These are phyloP conservation scores for Fusarium paranaense DNA, from an alignment of 2,329 filamentous ascomycete species.

Conservation along the genomic window DNA sequence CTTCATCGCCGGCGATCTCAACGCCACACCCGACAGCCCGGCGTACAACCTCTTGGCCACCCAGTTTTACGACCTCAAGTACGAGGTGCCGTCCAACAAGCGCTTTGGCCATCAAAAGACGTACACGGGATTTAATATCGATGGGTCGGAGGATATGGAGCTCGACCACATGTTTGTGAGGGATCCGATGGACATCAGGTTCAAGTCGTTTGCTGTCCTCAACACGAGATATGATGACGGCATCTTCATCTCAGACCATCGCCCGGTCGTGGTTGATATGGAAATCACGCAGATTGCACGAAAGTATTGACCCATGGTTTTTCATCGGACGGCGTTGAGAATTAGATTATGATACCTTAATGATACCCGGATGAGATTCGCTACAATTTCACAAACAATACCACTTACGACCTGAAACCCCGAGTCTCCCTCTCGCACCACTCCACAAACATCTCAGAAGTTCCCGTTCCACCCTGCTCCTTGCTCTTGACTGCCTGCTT, in stretches of 20 bases:
- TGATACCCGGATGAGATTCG: slow-evolving; percentile 23
- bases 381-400: background rate
- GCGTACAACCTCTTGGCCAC: slow-evolving; percentile 44
- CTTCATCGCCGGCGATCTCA: slow-evolving; percentile 50
- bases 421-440: slow-evolving; percentile 31
- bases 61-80: slow-evolving; percentile 41
- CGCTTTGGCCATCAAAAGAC: slow-evolving; percentile 45
- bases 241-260: slow-evolving; percentile 49
- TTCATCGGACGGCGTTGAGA: slow-evolving; percentile 17
- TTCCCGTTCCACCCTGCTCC: slow-evolving; percentile 12
- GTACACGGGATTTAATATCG: slow-evolving; percentile 45
- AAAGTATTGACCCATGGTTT: background rate
- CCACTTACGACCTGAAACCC: background rate
- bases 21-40: slow-evolving; percentile 42
- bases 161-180: slow-evolving; percentile 50
- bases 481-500: slow-evolving; percentile 16
- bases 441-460: slow-evolving; percentile 13
- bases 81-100: slow-evolving; percentile 36
- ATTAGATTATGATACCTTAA: background rate
- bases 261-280: slow-evolving; percentile 46
- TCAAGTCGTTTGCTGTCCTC: slow-evolving; percentile 43
- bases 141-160: slow-evolving; percentile 31
- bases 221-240: slow-evolving; percentile 43
- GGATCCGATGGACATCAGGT: slow-evolving; percentile 39
- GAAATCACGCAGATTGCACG: slow-evolving; percentile 26